A percentile compares a stretch with the other conserved stretches of the same genome.
Conservation (phyloP, 352 stramenopile species). For the Sclerospora graminicola region DNA sequence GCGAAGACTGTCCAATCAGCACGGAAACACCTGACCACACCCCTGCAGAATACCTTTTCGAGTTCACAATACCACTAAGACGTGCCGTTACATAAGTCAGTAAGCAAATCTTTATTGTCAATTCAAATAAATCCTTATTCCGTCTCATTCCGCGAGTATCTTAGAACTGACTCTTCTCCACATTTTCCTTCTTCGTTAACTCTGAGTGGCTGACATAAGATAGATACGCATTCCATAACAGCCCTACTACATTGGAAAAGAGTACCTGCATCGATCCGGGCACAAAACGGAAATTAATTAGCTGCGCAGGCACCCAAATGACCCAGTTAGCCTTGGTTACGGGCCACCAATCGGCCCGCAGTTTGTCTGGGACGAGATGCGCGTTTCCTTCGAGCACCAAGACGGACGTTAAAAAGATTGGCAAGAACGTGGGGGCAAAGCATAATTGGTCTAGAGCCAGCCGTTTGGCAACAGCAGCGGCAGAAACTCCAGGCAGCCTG, state of each 20-base stretch:
- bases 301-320: constrained; percentile 72
- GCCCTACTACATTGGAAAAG: constrained; percentile 70
- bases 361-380: constrained; percentile 45
- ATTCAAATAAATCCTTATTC: too few relatives aligned
- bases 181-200: constrained; percentile 3
- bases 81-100: too few relatives aligned
- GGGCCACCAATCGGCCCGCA: constrained; percentile 69
- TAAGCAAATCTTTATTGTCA: too few relatives aligned
- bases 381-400: constrained; percentile 48
- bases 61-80: too few relatives aligned
- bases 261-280: constrained; percentile 67
- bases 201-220: constrained; percentile 61
- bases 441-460: constrained; percentile 65
- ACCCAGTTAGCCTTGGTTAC: constrained; percentile 68
- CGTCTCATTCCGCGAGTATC: too few relatives aligned
- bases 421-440: constrained; percentile 67
- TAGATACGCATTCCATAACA: constrained; percentile 80
- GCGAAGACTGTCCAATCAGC: constrained; percentile 50
- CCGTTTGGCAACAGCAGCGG: constrained; percentile 40
- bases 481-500: constrained; percentile 24
- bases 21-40: constrained; percentile 33
- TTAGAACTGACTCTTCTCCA: constrained; percentile 5
- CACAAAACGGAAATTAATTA: constrained; percentile 78
- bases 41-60: too few relatives aligned
- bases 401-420: constrained; percentile 62